These are phyloP conservation scores for Helicostylum pulchrum DNA, from an alignment of 192 early-diverging fungal species.

Conservation along the genomic window DNA sequence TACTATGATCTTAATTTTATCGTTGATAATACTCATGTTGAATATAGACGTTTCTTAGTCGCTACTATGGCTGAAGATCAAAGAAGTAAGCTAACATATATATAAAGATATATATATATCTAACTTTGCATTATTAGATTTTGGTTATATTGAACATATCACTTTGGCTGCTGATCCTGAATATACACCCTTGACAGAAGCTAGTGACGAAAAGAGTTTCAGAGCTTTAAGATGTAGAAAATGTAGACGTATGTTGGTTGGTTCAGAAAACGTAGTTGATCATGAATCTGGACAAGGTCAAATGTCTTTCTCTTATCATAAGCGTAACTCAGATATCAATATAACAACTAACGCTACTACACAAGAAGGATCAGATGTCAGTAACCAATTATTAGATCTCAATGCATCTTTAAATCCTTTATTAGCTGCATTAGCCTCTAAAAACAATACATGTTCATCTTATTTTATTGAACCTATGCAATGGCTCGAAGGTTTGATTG, in stretches of 20 bases:
- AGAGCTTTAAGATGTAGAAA: conserved; percentile 53
- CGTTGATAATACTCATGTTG: conserved; percentile 48
- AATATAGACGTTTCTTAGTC: conserved; percentile 66
- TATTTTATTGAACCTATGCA: conserved; percentile 83
- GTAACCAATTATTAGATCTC: conserved; percentile 2
- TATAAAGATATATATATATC: neutral
- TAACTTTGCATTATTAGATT: neutral
- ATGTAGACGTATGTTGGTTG: conserved; percentile 59
- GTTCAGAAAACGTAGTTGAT: conserved; percentile 60
- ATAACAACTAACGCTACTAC: conserved; percentile 25
- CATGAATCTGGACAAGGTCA: conserved; percentile 73
- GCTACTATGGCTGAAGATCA: conserved; percentile 58
- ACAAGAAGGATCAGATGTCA: neutral
- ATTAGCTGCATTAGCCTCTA: conserved; percentile 29
- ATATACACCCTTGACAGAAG: conserved; percentile 13
- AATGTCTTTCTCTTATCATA: conserved; percentile 67
- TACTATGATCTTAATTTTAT: conserved; percentile 59
- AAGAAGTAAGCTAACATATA: conserved; percentile 30
- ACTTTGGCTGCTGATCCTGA: conserved; percentile 53
- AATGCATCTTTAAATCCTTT: conserved; percentile 25
- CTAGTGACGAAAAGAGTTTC: conserved; percentile 5
- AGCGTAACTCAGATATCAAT: conserved; percentile 55
- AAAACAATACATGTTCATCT: conserved; percentile 57
- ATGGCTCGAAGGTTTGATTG: conserved; percentile 67
- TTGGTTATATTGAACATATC: conserved; percentile 56